Evolutionary conservation across 1,139 yeast species (phyloP).

Genomic region (Tardiomyces digboiensis): DNA sequence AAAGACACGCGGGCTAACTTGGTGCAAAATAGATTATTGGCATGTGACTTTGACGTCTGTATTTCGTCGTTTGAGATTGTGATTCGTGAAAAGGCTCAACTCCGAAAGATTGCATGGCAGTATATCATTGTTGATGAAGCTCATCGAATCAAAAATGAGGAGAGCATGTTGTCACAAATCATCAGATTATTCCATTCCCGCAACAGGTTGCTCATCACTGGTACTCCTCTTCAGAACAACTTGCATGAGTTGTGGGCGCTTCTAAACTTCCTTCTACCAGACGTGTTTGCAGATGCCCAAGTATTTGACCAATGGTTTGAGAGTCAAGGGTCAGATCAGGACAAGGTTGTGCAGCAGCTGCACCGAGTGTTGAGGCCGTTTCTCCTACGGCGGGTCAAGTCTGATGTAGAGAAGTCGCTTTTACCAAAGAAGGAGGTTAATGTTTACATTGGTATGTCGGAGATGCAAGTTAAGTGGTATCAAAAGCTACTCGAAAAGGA

Average conservation of each 20-base stretch:
- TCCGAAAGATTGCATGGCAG: conserved; percentile 87
- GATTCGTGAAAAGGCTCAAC: conserved; percentile 70
- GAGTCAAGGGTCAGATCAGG: conserved; percentile 35
- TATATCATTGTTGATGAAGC: conserved; percentile 95
- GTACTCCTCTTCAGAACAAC: conserved; percentile 93
- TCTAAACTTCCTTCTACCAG: conserved; percentile 82
- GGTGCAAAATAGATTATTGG: conserved; percentile 48
- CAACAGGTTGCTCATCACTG: conserved; percentile 81
- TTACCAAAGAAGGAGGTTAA: conserved; percentile 87
- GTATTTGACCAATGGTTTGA: conserved; percentile 89
- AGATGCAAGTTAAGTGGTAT: conserved; percentile 92
- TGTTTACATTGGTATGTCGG: conserved; percentile 87
- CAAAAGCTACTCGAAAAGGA: conserved; percentile 83
- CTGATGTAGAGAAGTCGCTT: conserved; percentile 87
- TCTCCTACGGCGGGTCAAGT: conserved; percentile 76
- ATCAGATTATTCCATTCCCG: conserved; percentile 79
- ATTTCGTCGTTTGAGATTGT: conserved; percentile 93
- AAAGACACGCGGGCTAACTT: conserved; percentile 64
- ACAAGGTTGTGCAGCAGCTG: conserved; percentile 70
- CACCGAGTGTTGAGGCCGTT: conserved; percentile 86
- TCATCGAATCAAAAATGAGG: conserved; percentile 93
- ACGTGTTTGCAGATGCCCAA: conserved; percentile 85
- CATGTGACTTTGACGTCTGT: conserved; percentile 79
- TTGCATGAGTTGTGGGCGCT: conserved; percentile 95
- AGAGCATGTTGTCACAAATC: conserved; percentile 80